phyloP scores from a whole-genome alignment of 352 stramenopile genomes.

The Pythium scleroteichum region DNA sequence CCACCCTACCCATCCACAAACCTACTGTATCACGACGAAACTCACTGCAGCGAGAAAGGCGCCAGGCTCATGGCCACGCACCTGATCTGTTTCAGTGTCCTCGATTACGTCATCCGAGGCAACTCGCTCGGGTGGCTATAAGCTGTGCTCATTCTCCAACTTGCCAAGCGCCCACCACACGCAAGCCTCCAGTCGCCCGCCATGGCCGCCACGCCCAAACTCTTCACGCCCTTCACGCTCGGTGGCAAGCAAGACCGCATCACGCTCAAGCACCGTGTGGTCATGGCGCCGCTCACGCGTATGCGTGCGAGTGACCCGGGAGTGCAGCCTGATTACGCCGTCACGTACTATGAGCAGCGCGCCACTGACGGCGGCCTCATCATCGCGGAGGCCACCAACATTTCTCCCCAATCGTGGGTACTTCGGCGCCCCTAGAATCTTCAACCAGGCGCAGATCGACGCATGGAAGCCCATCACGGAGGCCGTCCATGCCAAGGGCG shows the following conservation, averaged over 20 bases:
- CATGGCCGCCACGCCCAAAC: slow-evolving; percentile 32
- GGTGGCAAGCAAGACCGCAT: slow-evolving; percentile 52
- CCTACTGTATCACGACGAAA: too few species aligned
- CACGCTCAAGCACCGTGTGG: slow-evolving; percentile 39
- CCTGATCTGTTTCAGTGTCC: neutral
- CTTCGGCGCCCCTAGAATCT: slow-evolving; percentile 37
- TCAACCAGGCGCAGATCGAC: slow-evolving; percentile 34
- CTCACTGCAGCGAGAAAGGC: too few species aligned
- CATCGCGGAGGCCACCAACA: slow-evolving; percentile 42
- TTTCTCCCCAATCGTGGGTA: slow-evolving; percentile 23
- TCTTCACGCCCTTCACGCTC: slow-evolving; percentile 65
- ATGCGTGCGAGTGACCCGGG: slow-evolving; percentile 11
- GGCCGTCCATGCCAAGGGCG: slow-evolving; percentile 60
- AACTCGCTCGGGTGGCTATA: neutral
- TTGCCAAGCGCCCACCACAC: neutral
- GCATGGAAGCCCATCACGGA: slow-evolving; percentile 45
- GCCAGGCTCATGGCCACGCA: neutral
- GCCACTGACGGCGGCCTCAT: slow-evolving; percentile 36
- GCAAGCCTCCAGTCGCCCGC: neutral
- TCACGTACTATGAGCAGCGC: slow-evolving; percentile 42
- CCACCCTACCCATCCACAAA: too few species aligned
- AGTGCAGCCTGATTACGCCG: slow-evolving; percentile 19
- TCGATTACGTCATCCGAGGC: neutral
- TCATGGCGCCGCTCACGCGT: slow-evolving; percentile 42
- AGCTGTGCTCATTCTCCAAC: neutral